These are phyloP conservation scores for Drechmeria coniospora DNA, from an alignment of 2,329 filamentous ascomycete species.

Conservation along the genomic window DNA sequence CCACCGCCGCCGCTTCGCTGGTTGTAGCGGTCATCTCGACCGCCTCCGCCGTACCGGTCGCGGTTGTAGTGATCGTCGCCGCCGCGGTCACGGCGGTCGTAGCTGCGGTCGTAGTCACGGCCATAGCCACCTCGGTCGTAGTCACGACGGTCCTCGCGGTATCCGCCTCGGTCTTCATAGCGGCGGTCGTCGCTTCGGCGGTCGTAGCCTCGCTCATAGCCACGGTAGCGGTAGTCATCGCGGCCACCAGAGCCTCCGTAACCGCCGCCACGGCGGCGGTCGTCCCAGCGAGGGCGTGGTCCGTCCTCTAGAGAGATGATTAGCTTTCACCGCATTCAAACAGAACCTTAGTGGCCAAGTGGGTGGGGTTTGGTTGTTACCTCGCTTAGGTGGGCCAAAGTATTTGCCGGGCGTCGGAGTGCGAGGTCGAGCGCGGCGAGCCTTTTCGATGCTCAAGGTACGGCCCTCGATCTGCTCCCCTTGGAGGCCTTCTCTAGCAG, in stretches of 20 bases:
- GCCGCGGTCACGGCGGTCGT: conserved; percentile 32
- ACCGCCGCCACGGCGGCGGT: conserved; percentile 48
- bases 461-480: conserved; percentile 91
- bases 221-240: conserved; percentile 44
- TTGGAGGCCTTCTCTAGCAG: conserved; percentile 89
- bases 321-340: too few relatives aligned
- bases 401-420: conserved; percentile 98
- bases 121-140: conserved; percentile 32
- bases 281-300: conserved; percentile 35
- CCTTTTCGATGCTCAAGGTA: conserved; percentile 97
- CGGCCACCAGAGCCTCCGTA: conserved; percentile 32
- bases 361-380: conserved; percentile 35
- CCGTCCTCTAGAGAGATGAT: too few relatives aligned
- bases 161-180: conserved; percentile 26
- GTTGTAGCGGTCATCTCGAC: conserved; percentile 29
- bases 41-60: conserved; percentile 23
- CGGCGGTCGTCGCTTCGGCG: conserved; percentile 30
- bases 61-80: conserved; percentile 23
- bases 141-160: conserved; percentile 30
- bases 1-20: conserved; percentile 23
- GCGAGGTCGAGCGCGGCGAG: conserved; percentile 82
- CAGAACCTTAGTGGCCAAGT: background rate
- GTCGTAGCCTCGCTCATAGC: conserved; percentile 26
- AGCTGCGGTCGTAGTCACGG: conserved; percentile 42
- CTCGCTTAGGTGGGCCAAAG: conserved; percentile 95